Evolutionary conservation across 73 alveolate genomes (phyloP).

Genomic region (Tetrahymena elliotti): DNA sequence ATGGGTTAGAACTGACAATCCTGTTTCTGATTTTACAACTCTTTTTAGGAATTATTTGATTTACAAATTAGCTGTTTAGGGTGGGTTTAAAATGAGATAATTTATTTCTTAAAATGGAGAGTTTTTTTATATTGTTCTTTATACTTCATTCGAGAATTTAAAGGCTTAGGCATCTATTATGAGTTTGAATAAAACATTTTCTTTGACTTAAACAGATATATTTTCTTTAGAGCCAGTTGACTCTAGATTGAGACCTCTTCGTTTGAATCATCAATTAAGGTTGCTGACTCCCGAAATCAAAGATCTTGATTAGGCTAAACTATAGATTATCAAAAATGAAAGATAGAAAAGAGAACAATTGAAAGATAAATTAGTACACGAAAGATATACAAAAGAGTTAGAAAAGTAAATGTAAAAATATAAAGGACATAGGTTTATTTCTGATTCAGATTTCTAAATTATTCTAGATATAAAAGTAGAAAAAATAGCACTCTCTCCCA

Average conservation of each 20-base stretch:
- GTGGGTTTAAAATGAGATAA: slow-evolving; percentile 20
- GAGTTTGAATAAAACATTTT: slow-evolving; percentile 8
- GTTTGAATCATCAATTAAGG: slow-evolving; percentile 21
- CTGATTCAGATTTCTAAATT: not conserved
- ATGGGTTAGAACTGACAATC: slow-evolving; percentile 2
- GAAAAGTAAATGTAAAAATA: not conserved
- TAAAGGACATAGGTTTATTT: not conserved
- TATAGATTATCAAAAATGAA: not conserved
- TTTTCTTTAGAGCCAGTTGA: slow-evolving; percentile 38
- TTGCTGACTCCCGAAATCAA: not conserved
- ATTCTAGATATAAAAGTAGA: not conserved
- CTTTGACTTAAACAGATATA: slow-evolving; percentile 17
- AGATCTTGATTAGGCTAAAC: not conserved
- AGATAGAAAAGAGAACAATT: not conserved
- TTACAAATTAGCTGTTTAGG: slow-evolving; percentile 6
- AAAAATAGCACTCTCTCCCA: not conserved
- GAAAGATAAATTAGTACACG: not conserved
- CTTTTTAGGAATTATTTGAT: slow-evolving; percentile 9
- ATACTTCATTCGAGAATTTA: slow-evolving; percentile 16
- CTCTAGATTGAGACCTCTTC: slow-evolving; percentile 17
- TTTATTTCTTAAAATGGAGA: slow-evolving; percentile 1
- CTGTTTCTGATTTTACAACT: slow-evolving; percentile 15
- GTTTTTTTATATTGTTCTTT: slow-evolving; percentile 1
- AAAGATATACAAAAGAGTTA: not conserved
- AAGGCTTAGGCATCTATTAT: slow-evolving; percentile 3